Evolutionary conservation across 768 basidiomycete species (phyloP).

Genomic region (Boletus vermiculosoides): DNA sequence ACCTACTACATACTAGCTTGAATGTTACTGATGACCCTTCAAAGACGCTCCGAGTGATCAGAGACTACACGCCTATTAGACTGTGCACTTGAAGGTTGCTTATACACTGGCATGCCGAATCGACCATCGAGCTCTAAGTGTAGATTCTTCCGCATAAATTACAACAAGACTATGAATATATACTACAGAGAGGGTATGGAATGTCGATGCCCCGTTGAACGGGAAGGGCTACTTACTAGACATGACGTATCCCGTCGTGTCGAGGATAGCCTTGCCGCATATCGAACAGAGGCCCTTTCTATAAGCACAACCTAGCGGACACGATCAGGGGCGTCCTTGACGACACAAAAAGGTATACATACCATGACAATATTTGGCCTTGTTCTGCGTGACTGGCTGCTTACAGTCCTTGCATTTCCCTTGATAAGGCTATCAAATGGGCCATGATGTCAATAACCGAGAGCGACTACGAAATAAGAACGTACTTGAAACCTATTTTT

Average conservation of each 20-base stretch:
- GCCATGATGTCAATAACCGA: background rate
- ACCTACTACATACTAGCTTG: background rate
- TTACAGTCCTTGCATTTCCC: slow-evolving; percentile 88
- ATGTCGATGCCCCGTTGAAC: background rate
- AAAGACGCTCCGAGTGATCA: background rate
- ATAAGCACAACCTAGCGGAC: slow-evolving; percentile 71
- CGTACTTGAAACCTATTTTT: slow-evolving; percentile 77
- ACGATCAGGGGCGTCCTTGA: slow-evolving; percentile 4
- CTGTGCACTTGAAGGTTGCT: background rate
- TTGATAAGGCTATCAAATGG: slow-evolving; percentile 60
- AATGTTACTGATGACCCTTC: background rate
- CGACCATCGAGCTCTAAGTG: background rate
- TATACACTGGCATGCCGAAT: background rate
- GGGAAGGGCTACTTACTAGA: slow-evolving; percentile 59
- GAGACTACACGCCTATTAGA: too few relatives aligned
- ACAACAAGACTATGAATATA: slow-evolving; percentile 12
- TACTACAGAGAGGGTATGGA: slow-evolving; percentile 27
- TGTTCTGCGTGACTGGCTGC: slow-evolving; percentile 79
- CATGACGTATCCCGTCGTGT: slow-evolving; percentile 83
- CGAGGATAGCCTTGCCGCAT: slow-evolving; percentile 83
- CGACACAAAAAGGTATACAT: slow-evolving; percentile 23
- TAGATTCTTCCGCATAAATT: background rate
- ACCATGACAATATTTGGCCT: slow-evolving; percentile 90
- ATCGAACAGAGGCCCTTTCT: slow-evolving; percentile 85
- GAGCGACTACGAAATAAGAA: slow-evolving; percentile 16